A percentile compares a stretch with the other conserved stretches of the same genome.
Evolutionary conservation across 2,329 filamentous ascomycete genomes (phyloP).

Genomic region (Stromatinia cepivora): DNA sequence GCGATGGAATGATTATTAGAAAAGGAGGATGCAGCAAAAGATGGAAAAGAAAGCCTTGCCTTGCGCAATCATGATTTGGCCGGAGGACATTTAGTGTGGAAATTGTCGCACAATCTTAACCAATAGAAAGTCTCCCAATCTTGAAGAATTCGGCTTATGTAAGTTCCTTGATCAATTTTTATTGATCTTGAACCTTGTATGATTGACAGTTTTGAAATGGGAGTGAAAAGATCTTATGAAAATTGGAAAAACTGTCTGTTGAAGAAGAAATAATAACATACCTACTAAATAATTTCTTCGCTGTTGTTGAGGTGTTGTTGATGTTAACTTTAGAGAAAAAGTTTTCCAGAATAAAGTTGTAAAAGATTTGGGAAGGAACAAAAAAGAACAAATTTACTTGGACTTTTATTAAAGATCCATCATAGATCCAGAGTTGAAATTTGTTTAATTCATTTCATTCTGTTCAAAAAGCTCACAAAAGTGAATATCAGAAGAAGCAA

Average conservation of each 20-base stretch:
- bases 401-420: neutral
- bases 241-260: neutral
- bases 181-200: neutral
- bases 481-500: neutral
- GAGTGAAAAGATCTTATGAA: neutral
- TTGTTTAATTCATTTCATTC: neutral
- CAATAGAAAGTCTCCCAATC: constrained; percentile 4
- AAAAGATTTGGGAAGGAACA: neutral
- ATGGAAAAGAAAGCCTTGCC: constrained; percentile 16
- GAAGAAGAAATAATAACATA: neutral
- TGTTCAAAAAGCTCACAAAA: neutral
- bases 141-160: neutral
- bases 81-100: constrained; percentile 14
- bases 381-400: neutral
- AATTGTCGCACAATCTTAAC: neutral
- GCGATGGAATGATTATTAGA: constrained; percentile 23
- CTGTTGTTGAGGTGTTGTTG: neutral
- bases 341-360: neutral
- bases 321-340: neutral
- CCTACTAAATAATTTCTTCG: neutral
- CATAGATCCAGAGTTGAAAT: neutral
- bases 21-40: constrained; percentile 18
- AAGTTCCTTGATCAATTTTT: neutral
- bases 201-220: neutral
- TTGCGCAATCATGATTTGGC: neutral